Conservation (phyloP, 2,329 filamentous ascomycete species). For the Reticulascus tulasneorum region DNA sequence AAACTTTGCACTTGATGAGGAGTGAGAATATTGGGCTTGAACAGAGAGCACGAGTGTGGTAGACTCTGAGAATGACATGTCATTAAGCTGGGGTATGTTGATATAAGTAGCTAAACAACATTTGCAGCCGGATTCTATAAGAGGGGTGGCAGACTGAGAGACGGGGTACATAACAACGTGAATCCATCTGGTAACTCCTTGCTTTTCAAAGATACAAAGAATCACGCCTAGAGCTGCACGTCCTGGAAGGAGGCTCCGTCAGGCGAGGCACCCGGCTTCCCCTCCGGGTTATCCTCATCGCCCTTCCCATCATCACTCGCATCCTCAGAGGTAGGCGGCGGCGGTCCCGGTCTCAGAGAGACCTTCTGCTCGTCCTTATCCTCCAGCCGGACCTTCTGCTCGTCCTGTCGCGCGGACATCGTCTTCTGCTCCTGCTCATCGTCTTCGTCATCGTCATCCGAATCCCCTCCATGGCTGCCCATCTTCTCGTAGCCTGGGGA, state of each 20-base stretch:
- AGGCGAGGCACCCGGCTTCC: conserved; percentile 43
- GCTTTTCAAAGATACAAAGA: conserved; percentile 5
- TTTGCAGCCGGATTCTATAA: no score
- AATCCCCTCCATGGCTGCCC: conserved; percentile 17
- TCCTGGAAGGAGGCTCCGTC: conserved; percentile 61
- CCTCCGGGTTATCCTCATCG: conserved; percentile 27
- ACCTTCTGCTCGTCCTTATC: conserved; percentile 53
- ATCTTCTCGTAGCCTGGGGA: no score
- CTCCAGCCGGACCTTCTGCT: conserved; percentile 54
- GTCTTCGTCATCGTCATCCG: conserved; percentile 24
- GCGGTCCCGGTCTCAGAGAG: conserved; percentile 38
- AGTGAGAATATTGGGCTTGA: no score
- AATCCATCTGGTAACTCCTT: conserved; percentile 10
- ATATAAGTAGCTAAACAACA: no score
- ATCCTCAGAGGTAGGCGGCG: conserved; percentile 16
- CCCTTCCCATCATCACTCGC: conserved; percentile 25
- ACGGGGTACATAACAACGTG: conserved; percentile 5
- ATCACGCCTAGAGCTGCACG: conserved; percentile 47
- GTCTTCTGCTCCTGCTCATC: conserved; percentile 32
- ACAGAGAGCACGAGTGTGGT: no score
- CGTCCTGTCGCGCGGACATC: conserved; percentile 32
- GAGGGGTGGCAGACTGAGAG: no score
- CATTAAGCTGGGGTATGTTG: no score
- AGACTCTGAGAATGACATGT: no score
- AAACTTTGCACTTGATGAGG: no score